Percentiles rank a stretch among this genome's conserved stretches.
Conservation (phyloP, 2,329 filamentous ascomycete genomes). For the Monilinia aucupariae region DNA sequence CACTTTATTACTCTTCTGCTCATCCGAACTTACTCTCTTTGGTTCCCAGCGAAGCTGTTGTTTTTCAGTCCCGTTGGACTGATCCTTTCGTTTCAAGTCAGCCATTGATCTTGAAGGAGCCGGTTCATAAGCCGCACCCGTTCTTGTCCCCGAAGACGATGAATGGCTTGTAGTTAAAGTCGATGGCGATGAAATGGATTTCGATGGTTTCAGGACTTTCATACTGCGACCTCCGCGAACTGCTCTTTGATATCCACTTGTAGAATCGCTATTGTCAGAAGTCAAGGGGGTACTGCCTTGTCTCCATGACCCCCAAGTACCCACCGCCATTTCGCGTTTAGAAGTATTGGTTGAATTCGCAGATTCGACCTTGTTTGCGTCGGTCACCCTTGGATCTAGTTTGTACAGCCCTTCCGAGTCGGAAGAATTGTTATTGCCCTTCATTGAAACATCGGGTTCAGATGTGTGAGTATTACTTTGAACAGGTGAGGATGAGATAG, state of each 20-base stretch:
- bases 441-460: slow-evolving; percentile 20
- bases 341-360: slow-evolving; percentile 18
- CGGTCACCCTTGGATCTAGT: slow-evolving; percentile 3
- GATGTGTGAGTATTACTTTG: slow-evolving; percentile 18
- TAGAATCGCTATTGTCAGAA: slow-evolving; percentile 34
- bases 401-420: slow-evolving; percentile 24
- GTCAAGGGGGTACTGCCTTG: slow-evolving; percentile 40
- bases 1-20: slow-evolving; percentile 30
- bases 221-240: slow-evolving; percentile 64
- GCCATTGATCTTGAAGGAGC: slow-evolving; percentile 39
- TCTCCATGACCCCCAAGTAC: slow-evolving; percentile 69
- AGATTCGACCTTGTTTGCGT: slow-evolving; percentile 16
- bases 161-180: slow-evolving; percentile 35
- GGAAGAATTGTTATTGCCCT: slow-evolving; percentile 19
- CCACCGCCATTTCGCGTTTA: slow-evolving; percentile 44
- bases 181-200: slow-evolving; percentile 51
- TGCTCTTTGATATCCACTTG: slow-evolving; percentile 61
- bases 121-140: slow-evolving; percentile 50
- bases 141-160: slow-evolving; percentile 41
- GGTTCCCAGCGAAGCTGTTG: slow-evolving; percentile 45
- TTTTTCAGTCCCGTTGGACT: slow-evolving; percentile 37
- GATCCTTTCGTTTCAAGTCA: slow-evolving; percentile 52
- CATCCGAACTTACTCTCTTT: slow-evolving; percentile 43
- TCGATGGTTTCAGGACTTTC: slow-evolving; percentile 82
- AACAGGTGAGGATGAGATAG: slow-evolving; percentile 19